Base-by-base conservation (phyloP, 768 basidiomycete species). In the Russula dissimulans region DNA sequence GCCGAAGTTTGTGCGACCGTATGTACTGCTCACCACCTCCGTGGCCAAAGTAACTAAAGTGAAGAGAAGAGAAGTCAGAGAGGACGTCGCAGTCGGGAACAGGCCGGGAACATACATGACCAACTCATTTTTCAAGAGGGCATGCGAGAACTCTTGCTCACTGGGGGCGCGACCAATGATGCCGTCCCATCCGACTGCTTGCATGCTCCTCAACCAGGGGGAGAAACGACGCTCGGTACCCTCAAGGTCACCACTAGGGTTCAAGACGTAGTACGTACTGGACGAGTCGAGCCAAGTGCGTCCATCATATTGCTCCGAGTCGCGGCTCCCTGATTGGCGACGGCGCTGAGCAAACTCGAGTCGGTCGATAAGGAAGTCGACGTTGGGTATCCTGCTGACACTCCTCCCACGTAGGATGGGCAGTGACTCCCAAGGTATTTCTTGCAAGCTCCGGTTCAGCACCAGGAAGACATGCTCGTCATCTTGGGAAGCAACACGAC, bases 21-120 rank as follows among this genome's bases (percentile, higher is more conserved):
- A 91, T 79, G 68, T 95, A 99, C 67, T 98, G 95, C 69, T 97
- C 95, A 1, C 84, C 95, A 7, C 95, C 95, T 2, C 93, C 93
- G 67, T 99, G 97, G 14, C 97, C 97, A 68, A 98, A 97, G 72
- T 97, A 99, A 11, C 95, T 98, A 65, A 15, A 36, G 42, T 34
- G 2, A 31, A 5, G 18, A 41, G 2, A 31, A 5, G 18, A 41
- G 18, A 17, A 41, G 56, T 65, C 50, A 67, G 56, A 32, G 12
- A 32, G 31, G 11, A 11, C 12, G 7, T 11, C 38, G 55, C n/a
- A 34, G 38, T 31, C 15, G 38, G 36, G n/a, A 31, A 18, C 15
- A 18, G 52, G 31, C 9, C n/a, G 12, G 7, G 18, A 32, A 84
- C 92, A 69, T 71, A 97, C 94, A 97, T 80, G n/a, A 98, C 84